Evolutionary conservation across 805 yeast species (phyloP).

Genomic region (Myxozyma monticola): DNA sequence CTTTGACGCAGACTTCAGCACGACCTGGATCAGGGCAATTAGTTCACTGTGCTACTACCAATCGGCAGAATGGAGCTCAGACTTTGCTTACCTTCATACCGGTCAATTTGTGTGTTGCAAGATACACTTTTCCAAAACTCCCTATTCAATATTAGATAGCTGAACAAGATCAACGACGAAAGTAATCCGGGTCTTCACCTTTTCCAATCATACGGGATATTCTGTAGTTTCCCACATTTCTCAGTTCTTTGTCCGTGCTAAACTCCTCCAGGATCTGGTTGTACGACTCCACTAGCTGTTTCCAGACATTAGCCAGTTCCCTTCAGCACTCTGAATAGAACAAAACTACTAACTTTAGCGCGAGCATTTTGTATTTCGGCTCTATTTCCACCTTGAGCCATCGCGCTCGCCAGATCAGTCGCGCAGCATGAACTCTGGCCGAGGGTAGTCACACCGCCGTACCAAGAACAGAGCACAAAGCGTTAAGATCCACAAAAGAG

Average conservation of each 20-base stretch:
- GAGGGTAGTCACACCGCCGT: too few relatives aligned
- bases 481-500: too few relatives aligned
- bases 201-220: conserved; percentile 78
- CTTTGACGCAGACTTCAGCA: conserved; percentile 72
- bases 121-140: conserved; percentile 83
- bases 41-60: too few relatives aligned
- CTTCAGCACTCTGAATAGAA: background rate
- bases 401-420: too few relatives aligned
- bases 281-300: conserved; percentile 60
- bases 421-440: too few relatives aligned
- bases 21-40: too few relatives aligned
- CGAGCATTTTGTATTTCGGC: conserved; percentile 44
- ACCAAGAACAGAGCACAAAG: too few relatives aligned
- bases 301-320: background rate
- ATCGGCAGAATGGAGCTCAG: too few relatives aligned
- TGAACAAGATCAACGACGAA: background rate
- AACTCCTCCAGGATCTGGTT: conserved; percentile 56
- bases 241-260: conserved; percentile 47
- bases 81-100: conserved; percentile 53
- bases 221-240: conserved; percentile 77
- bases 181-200: too few relatives aligned
- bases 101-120: conserved; percentile 76
- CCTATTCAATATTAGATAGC: conserved; percentile 28
- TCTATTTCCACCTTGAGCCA: conserved; percentile 21
- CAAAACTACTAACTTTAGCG: conserved; percentile 40